These are phyloP conservation scores for Fusarium sp. DNA, from an alignment of 2,329 filamentous ascomycete genomes.

Conservation along the genomic window DNA sequence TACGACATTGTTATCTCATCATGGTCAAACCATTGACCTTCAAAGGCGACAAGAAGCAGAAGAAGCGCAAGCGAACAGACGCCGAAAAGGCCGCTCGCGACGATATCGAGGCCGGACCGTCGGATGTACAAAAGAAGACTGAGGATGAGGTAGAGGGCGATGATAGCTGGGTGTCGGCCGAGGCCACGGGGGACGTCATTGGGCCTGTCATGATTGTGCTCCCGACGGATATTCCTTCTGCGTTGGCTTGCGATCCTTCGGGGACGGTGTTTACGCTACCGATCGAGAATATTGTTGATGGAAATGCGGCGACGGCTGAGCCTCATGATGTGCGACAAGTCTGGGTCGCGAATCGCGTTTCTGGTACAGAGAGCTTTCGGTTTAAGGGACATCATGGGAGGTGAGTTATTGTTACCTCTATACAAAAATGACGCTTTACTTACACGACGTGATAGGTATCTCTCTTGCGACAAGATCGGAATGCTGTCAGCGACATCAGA, in stretches of 20 bases:
- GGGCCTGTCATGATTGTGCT: conserved; percentile 88
- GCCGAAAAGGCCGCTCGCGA: conserved; percentile 56
- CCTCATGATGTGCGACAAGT: conserved; percentile 97
- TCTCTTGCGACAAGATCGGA: conserved; percentile 88
- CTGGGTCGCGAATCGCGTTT: conserved; percentile 88
- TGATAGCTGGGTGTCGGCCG: conserved; percentile 93
- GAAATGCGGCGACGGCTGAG: conserved; percentile 85
- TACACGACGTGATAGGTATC: conserved; percentile 69
- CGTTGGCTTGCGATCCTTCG: conserved; percentile 85
- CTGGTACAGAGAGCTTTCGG: conserved; percentile 83
- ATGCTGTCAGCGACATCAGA: conserved; percentile 81
- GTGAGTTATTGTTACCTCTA: conserved; percentile 57
- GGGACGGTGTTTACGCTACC: conserved; percentile 86
- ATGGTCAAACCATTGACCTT: conserved; percentile 94
- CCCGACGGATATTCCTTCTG: conserved; percentile 77
- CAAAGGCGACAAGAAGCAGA: conserved; percentile 96
- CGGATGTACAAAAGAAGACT: conserved; percentile 34
- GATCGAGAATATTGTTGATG: conserved; percentile 90
- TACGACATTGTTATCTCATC: conserved; percentile 6
- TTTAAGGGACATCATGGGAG: conserved; percentile 93
- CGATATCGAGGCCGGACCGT: conserved; percentile 15
- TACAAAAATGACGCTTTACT: background rate
- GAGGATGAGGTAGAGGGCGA: conserved; percentile 66
- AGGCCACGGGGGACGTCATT: conserved; percentile 77
- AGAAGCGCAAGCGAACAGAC: conserved; percentile 85